A percentile compares a stretch with the other conserved stretches of the same genome.
phyloP scores from a whole-genome alignment of 2,329 filamentous ascomycete species.

The Cladosporium cucumerinum region DNA sequence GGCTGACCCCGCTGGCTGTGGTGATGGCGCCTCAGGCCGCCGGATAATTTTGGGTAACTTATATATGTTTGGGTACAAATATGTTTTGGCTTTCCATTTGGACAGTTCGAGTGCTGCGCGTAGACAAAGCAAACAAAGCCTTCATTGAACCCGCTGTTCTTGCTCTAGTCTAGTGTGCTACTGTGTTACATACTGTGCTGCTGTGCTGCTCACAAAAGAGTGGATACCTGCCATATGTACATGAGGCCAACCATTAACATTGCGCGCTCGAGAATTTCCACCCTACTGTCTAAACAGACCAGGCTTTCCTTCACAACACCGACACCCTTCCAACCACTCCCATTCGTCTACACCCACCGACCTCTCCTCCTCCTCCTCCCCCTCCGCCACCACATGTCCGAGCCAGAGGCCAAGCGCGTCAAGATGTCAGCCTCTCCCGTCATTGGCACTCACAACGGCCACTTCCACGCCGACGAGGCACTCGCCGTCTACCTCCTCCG shows the following conservation, averaged over 20 bases:
- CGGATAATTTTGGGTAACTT: too few relatives aligned
- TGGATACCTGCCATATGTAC: constrained; percentile 1
- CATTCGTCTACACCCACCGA: background rate
- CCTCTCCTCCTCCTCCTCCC: background rate
- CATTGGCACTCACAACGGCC: constrained; percentile 95
- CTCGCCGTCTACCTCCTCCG: constrained; percentile 95
- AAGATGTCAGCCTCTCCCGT: constrained; percentile 58
- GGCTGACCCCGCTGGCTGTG: background rate
- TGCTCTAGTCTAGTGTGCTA: background rate
- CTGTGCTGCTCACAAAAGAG: background rate
- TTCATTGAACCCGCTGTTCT: background rate
- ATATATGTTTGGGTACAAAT: too few relatives aligned
- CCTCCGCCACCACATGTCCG: constrained; percentile 14
- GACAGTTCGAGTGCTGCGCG: background rate
- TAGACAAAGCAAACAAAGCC: too few relatives aligned
- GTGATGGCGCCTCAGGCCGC: background rate
- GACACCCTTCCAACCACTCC: background rate
- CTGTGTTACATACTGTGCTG: too few relatives aligned
- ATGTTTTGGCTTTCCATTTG: background rate
- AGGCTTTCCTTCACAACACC: background rate
- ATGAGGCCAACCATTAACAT: constrained; percentile 11
- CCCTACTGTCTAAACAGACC: background rate
- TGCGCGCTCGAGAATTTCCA: constrained; percentile 14
- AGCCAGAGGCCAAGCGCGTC: constrained; percentile 66
- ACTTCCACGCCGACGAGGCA: constrained; percentile 98